Base-by-base conservation (phyloP, 2,329 filamentous ascomycete genomes). In the Didymella keratinophila region DNA sequence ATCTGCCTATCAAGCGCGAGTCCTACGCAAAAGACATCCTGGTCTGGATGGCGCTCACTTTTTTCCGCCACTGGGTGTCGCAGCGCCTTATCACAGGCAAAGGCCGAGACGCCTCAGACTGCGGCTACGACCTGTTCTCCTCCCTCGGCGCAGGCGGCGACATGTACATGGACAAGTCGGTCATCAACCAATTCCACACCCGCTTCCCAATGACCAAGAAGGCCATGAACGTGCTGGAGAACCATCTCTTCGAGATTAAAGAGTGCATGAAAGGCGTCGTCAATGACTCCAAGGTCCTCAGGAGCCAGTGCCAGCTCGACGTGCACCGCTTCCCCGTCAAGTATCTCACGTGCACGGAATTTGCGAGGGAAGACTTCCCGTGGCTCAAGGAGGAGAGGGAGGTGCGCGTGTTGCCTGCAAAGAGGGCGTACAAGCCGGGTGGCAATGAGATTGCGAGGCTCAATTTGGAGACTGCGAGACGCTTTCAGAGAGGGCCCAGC, bases 21-120 rank as follows among this genome's bases (percentile, higher is more conserved):
- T 72, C 73, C 16, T 84, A 83, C 61, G 71, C 75, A 20, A 79
- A 77, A 56, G 80, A 84, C 58, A 80, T 84, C 58, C 76, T 83
- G 58, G 74, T 80, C 62, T 84, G 82, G 83, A 81, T 84, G 71
- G 78, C 78, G 4, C 71, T 84, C 8, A 67, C 64, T 8, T 77
- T 82, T 49, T 80, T 82, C 67, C 78, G 79, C 0, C 79, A 84
- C 65, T 83, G 79, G 78, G 66, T 82, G 30, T 73, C 71, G 1
- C 76, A 81, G 51, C 67, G 72, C 14, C 71, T 83, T 34, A 69
- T 76, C 36, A 72, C 74, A 9, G 75, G 77, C 23, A 72, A 71
- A 37, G 81, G 78, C 11, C 72, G 74, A 36, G 67, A 68, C 37
- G 74, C 72, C 0, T 52, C 61, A 1, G 83, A 85, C 60, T 78